phyloP scores from a whole-genome alignment of 345 rosid species.

The Lenwebbia sp. region DNA sequence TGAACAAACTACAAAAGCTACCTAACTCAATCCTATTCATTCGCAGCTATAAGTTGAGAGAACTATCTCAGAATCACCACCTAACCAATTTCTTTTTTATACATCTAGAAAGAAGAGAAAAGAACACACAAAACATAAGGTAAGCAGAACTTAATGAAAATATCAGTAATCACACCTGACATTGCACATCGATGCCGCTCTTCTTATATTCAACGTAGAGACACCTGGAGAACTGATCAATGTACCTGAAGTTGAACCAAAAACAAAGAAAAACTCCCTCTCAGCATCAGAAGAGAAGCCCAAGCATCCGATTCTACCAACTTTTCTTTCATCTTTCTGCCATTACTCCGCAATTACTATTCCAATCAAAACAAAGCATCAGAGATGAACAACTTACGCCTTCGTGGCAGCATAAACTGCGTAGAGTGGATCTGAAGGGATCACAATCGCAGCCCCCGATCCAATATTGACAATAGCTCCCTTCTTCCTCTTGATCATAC shows the following conservation, averaged over 20 bases:
- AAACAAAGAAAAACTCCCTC: not conserved
- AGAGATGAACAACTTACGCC: constrained; percentile 38
- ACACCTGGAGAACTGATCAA: constrained; percentile 89
- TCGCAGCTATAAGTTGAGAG: not conserved
- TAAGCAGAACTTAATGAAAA: not conserved
- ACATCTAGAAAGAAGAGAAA: not conserved
- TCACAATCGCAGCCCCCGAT: constrained; percentile 80
- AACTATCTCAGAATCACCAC: not conserved
- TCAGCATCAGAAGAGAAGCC: not conserved
- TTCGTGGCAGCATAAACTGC: constrained; percentile 86
- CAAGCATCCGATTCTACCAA: too few relatives aligned
- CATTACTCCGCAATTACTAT: not conserved
- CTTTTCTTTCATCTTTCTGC: not conserved
- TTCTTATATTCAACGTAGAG: constrained; percentile 89
- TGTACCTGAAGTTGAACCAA: constrained; percentile 35
- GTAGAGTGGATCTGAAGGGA: constrained; percentile 96
- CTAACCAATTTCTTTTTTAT: not conserved
- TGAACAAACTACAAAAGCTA: not conserved
- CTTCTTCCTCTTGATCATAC: constrained; percentile 73
- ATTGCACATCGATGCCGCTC: constrained; percentile 60
- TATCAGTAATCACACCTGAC: constrained; percentile 10
- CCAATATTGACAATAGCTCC: constrained; percentile 96
- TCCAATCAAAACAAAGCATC: not conserved
- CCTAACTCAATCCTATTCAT: not conserved
- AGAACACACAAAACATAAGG: not conserved